These are phyloP conservation scores for Glarea lozoyensis DNA, from an alignment of 495 filamentous ascomycete species.

Conservation along the genomic window DNA sequence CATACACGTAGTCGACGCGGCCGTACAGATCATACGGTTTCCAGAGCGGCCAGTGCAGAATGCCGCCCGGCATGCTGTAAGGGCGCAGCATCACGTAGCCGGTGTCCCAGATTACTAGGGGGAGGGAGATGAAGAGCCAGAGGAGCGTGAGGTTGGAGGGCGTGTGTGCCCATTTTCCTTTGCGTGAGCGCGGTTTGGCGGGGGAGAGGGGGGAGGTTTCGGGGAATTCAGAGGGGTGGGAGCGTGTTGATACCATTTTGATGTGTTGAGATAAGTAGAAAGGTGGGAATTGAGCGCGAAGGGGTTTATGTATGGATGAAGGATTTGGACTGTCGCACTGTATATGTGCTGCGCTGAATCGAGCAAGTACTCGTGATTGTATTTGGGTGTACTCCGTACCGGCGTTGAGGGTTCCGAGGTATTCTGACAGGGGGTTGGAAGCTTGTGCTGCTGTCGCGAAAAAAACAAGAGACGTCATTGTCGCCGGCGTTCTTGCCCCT, in stretches of 20 bases:
- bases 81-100: constrained; percentile 77
- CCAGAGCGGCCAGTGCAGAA: constrained; percentile 67
- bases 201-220: constrained; percentile 19
- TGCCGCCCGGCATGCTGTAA: constrained; percentile 72
- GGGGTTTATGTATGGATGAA: no score
- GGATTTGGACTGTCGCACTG: no score
- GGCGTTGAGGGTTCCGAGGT: not conserved
- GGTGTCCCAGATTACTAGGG: constrained; percentile 77
- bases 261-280: not conserved
- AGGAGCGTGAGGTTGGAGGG: constrained; percentile 54
- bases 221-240: constrained; percentile 14
- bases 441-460: not conserved
- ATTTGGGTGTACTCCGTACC: not conserved
- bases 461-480: constrained; percentile 6
- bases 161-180: constrained; percentile 52
- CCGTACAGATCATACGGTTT: constrained; percentile 76
- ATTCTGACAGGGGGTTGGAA: no score
- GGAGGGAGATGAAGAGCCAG: constrained; percentile 74
- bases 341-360: no score
- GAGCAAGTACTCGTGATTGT: not conserved
- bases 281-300: no score
- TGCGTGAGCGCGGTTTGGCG: constrained; percentile 21
- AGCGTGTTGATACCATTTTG: constrained; percentile 19
- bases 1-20: constrained; percentile 75
- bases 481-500: constrained; percentile 7